Evolutionary conservation across 441 rosid species (phyloP), one percentile per base, ranked within the genome.

Genomic region (Gossypium schwendimanii): DNA sequence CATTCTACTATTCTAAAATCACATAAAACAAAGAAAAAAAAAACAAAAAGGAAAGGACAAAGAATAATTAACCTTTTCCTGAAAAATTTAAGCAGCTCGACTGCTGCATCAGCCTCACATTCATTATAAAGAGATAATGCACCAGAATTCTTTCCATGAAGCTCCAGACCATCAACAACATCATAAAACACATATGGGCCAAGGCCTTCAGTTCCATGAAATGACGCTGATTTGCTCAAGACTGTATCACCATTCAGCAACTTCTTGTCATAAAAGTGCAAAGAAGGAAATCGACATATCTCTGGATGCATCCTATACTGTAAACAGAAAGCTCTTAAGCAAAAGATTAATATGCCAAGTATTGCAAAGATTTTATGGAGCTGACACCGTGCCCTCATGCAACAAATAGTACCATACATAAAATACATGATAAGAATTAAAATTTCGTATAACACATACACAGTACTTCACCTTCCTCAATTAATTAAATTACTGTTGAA

Each of bases 231-330:
- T 82, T 93, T 93, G 79, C 80, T 83, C 44, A 83, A 85, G 89
- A 88, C 84, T 71, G 82, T 79, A 21, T 80, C 88, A 59, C 99
- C 99, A 82, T 96, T 87, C 77, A 93, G 85, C 79, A 93, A 84
- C 82, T 89, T 90, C 10, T 85, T 86, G 73, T 93, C 97, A 75
- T 96, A 96, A 81, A 96, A 96, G 75, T 91, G 97, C 82, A 85
- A 77, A 31, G 99, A 96, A 24, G 98, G 99, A 75, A 96, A 96
- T 72, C 61, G 77, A 79, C 93, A 90, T 76, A 95, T 95, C 68
- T 90, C 99, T 14, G 99, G 98, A 76, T 95, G 97, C 99, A 95
- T 95, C 89, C 99, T 83, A 81, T 95, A 95, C 99, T 95, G 99
- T 71, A 79, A 74, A 76, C 55, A 78, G 67, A 39, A 72, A 71